Evolutionary conservation across 345 rosid species (phyloP).

Genomic region (Linum trigynum): DNA sequence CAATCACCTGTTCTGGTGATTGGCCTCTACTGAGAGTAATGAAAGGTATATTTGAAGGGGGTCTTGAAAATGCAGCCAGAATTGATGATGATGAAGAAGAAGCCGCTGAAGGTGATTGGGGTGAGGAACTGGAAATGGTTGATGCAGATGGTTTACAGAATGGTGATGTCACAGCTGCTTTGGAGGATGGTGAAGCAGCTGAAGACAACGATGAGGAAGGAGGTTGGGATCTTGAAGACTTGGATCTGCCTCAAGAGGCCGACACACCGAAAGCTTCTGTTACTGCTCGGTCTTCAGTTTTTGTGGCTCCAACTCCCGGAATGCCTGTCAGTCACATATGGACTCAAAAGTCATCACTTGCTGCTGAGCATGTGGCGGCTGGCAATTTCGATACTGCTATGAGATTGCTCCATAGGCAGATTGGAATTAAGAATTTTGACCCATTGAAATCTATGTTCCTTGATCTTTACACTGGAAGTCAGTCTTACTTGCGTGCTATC

Average conservation of each 20-base stretch:
- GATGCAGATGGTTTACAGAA: conserved; percentile 59
- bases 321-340: conserved; percentile 89
- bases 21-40: conserved; percentile 95
- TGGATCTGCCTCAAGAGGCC: conserved; percentile 81
- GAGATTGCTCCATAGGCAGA: conserved; percentile 84
- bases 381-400: conserved; percentile 90
- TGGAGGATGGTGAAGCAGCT: conserved; percentile 58
- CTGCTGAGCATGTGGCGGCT: conserved; percentile 88
- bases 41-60: conserved; percentile 93
- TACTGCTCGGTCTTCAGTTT: conserved; percentile 48
- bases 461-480: conserved; percentile 73
- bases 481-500: conserved; percentile 59
- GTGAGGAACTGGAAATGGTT: conserved; percentile 64
- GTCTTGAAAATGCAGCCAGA: conserved; percentile 46
- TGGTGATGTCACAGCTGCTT: conserved; percentile 41
- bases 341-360: conserved; percentile 79
- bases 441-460: conserved; percentile 69
- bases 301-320: conserved; percentile 81
- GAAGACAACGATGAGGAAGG: conserved; percentile 67
- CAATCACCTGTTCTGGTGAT: conserved; percentile 73
- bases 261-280: conserved; percentile 62
- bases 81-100: conserved; percentile 59
- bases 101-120: conserved; percentile 74
- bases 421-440: conserved; percentile 67
- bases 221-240: conserved; percentile 93